Percentiles rank a stretch among this genome's conserved stretches.
These are phyloP conservation scores for Raphanus hybrid DNA, from an alignment of 441 rosid species.

Conservation along the genomic window DNA sequence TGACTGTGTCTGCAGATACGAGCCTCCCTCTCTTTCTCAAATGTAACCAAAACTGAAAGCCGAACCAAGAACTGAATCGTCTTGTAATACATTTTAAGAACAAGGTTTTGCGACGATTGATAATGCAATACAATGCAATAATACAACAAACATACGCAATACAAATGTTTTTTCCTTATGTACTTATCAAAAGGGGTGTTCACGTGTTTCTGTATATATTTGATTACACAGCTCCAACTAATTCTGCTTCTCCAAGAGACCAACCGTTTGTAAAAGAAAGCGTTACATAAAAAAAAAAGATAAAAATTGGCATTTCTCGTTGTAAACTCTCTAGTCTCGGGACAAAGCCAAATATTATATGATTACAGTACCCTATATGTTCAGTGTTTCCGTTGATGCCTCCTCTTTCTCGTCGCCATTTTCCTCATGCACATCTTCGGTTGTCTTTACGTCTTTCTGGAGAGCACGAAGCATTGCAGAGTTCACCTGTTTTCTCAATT, in stretches of 20 bases:
- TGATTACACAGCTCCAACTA: constrained; percentile 38
- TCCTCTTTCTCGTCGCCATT: constrained; percentile 23
- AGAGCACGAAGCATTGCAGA: constrained; percentile 55
- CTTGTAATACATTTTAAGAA: background rate
- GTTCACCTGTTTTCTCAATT: constrained; percentile 77
- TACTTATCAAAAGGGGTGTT: constrained; percentile 25
- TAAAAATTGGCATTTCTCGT: constrained; percentile 20
- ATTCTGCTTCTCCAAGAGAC: constrained; percentile 41
- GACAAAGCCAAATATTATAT: constrained; percentile 14
- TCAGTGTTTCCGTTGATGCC: constrained; percentile 31
- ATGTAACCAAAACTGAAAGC: constrained; percentile 9
- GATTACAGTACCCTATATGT: constrained; percentile 36
- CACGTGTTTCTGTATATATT: constrained; percentile 28
- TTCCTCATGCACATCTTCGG: constrained; percentile 23
- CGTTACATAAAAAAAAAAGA: constrained; percentile 16
- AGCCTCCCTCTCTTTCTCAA: constrained; percentile 51
- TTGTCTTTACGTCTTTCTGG: constrained; percentile 40
- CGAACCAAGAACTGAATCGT: background rate
- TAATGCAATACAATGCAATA: constrained; percentile 15
- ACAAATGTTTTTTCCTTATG: constrained; percentile 18
- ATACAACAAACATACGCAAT: constrained; percentile 28
- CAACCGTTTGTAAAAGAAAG: constrained; percentile 31
- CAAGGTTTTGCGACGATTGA: background rate
- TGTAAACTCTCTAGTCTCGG: constrained; percentile 22
- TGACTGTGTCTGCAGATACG: constrained; percentile 94